These are phyloP conservation scores for Boletales sp. DNA, from an alignment of 768 basidiomycete species.

Conservation along the genomic window DNA sequence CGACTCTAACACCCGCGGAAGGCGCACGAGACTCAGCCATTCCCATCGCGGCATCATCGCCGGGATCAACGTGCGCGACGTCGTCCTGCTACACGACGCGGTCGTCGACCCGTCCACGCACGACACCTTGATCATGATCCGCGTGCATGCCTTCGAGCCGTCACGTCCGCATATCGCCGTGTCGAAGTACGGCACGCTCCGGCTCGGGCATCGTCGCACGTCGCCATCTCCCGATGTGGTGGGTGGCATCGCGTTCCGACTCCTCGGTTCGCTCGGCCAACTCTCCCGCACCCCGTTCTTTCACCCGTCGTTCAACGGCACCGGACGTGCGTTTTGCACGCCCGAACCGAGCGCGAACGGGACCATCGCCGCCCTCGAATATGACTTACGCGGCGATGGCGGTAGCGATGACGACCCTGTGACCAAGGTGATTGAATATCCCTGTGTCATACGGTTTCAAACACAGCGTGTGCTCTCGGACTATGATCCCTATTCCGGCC, in stretches of 20 bases:
- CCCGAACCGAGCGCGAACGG: not conserved
- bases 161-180: not conserved
- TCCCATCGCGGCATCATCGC: conserved; percentile 12
- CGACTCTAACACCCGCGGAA: not conserved
- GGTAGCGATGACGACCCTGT: no score
- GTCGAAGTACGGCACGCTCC: conserved; percentile 7
- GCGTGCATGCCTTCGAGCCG: not conserved
- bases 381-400: conserved; percentile 1
- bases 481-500: conserved; percentile 21
- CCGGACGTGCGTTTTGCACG: conserved; percentile 11
- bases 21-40: not conserved
- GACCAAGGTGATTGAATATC: conserved; percentile 4
- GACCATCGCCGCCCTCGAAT: conserved; percentile 10
- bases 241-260: conserved; percentile 12
- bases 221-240: not conserved
- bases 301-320: conserved; percentile 12
- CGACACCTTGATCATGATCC: conserved; percentile 10
- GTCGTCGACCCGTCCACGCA: conserved; percentile 2
- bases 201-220: not conserved
- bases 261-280: not conserved
- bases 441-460: not conserved
- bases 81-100: conserved; percentile 14
- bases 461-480: conserved; percentile 3
- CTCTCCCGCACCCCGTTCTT: not conserved
- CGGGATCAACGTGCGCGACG: not conserved